These are phyloP conservation scores for Thermothelomyces thermophilus DNA, from an alignment of 2,329 filamentous ascomycete species.

Conservation along the genomic window DNA sequence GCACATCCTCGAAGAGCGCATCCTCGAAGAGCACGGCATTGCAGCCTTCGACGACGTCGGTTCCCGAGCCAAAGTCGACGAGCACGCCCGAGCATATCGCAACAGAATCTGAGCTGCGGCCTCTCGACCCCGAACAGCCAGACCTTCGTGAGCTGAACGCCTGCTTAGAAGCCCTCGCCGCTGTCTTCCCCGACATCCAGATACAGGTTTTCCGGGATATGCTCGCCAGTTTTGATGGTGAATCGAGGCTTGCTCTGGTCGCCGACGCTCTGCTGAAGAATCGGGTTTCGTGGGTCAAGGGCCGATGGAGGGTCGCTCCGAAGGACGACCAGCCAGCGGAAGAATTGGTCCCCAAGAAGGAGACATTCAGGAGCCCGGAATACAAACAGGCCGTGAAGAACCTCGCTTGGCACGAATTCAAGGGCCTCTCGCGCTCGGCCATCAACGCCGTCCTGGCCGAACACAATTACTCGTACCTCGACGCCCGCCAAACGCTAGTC, in stretches of 20 bases:
- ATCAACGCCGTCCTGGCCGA: constrained; percentile 76
- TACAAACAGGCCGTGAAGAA: constrained; percentile 64
- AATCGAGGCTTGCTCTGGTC: constrained; percentile 69
- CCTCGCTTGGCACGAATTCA: constrained; percentile 70
- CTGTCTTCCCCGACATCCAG: constrained; percentile 74
- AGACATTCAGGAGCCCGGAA: constrained; percentile 58
- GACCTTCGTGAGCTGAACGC: constrained; percentile 65
- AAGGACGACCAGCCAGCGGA: constrained; percentile 19
- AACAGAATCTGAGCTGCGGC: constrained; percentile 48
- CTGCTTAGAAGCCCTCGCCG: constrained; percentile 60
- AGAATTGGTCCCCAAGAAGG: constrained; percentile 45
- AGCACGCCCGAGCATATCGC: constrained; percentile 40
- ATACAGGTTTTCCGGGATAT: constrained; percentile 78
- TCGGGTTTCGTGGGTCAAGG: constrained; percentile 62
- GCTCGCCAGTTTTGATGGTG: constrained; percentile 65
- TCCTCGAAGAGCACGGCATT: background rate
- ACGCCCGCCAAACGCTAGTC: constrained; percentile 63
- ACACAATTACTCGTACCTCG: constrained; percentile 70
- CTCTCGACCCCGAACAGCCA: constrained; percentile 44
- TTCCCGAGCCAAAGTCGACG: background rate
- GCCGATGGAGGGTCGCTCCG: constrained; percentile 51
- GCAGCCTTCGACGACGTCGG: constrained; percentile 27
- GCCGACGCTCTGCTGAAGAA: constrained; percentile 72
- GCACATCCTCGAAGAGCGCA: constrained; percentile 21
- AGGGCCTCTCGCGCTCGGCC: constrained; percentile 63